Conservation (phyloP, 2,329 filamentous ascomycete genomes). For the Neopestalotiopsis sp. region DNA sequence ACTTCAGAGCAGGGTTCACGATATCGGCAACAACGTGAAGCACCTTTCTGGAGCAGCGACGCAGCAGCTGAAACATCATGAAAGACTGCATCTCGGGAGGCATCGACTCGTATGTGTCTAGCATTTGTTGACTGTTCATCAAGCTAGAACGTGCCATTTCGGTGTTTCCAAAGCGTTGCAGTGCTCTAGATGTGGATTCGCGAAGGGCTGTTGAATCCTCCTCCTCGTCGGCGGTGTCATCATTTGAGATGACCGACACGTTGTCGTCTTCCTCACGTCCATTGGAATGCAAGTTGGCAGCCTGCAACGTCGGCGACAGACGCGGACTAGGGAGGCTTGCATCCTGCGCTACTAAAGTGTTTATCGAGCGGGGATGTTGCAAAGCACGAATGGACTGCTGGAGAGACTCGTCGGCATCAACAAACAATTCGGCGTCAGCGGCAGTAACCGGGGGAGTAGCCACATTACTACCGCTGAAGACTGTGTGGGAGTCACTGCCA, state of each 20-base stretch:
- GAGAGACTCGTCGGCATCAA: conserved; percentile 55
- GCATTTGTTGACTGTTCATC: conserved; percentile 82
- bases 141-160: conserved; percentile 50
- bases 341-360: conserved; percentile 79
- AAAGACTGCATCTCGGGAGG: conserved; percentile 92
- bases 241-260: conserved; percentile 37
- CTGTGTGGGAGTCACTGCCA: conserved; percentile 61
- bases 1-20: conserved; percentile 93
- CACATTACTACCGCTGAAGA: conserved; percentile 67
- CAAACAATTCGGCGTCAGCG: conserved; percentile 68
- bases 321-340: conserved; percentile 94
- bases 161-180: conserved; percentile 34
- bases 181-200: conserved; percentile 33
- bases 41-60: conserved; percentile 85
- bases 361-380: conserved; percentile 60
- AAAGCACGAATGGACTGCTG: conserved; percentile 52
- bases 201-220: conserved; percentile 31
- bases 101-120: conserved; percentile 90
- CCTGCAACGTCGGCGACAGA: conserved; percentile 87
- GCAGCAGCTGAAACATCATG: conserved; percentile 94
- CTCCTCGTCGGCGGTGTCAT: conserved; percentile 45
- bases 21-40: conserved; percentile 88
- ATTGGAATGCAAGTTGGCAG: conserved; percentile 56
- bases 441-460: conserved; percentile 80
- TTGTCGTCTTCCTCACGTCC: conserved; percentile 48